Conservation (phyloP, 1,139 yeast species). For the Saccharomyces hybrid region DNA sequence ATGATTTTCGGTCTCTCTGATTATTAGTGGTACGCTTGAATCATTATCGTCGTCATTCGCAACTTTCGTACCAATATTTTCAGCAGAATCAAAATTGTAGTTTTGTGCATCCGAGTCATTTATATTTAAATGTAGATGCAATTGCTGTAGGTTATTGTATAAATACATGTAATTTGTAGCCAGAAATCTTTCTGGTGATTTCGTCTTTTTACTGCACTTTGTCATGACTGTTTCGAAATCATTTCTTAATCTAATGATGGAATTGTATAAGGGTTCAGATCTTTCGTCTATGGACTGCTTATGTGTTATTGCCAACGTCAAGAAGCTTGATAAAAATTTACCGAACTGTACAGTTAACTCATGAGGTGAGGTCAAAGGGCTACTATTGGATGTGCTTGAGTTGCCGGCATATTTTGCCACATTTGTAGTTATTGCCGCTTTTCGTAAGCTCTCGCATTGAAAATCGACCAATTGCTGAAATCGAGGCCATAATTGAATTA, state of each 20-base stretch:
- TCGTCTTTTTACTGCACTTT: constrained; percentile 48
- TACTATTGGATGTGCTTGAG: constrained; percentile 3
- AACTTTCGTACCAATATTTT: not conserved
- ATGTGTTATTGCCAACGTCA: constrained; percentile 44
- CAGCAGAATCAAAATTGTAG: not conserved
- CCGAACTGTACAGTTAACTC: constrained; percentile 77
- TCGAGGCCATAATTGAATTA: constrained; percentile 74
- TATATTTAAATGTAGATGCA: constrained; percentile 4
- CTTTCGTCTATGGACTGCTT: constrained; percentile 30
- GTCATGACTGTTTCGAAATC: constrained; percentile 77
- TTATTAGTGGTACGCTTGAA: constrained; percentile 16
- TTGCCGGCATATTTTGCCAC: constrained; percentile 22
- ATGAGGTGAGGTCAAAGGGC: constrained; percentile 43
- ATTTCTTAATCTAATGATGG: constrained; percentile 60
- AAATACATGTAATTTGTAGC: constrained; percentile 56
- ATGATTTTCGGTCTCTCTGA: constrained; percentile 27
- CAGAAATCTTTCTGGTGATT: constrained; percentile 61
- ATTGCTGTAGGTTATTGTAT: constrained; percentile 26
- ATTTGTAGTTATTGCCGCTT: constrained; percentile 31
- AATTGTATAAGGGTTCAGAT: constrained; percentile 65
- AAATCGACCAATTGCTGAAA: constrained; percentile 70
- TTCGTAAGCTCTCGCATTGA: constrained; percentile 63
- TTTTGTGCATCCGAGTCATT: not conserved
- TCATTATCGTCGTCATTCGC: constrained; percentile 3
- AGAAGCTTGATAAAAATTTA: constrained; percentile 61